phyloP scores from a whole-genome alignment of 2,329 filamentous ascomycete species.

The Paramyrothecium roridum region DNA sequence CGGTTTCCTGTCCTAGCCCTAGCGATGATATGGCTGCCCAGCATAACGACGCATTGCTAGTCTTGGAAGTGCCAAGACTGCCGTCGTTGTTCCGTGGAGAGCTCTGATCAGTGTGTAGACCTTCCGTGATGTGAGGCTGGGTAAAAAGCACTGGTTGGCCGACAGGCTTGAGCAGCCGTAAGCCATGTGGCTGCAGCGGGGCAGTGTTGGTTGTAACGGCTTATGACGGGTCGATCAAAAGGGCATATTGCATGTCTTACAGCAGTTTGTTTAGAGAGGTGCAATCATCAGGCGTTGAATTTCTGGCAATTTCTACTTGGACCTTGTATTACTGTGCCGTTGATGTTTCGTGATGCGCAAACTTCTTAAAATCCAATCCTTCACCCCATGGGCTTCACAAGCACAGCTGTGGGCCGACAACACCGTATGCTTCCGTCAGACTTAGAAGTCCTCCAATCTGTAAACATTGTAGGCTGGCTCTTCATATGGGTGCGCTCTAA shows the following conservation, averaged over 20 bases:
- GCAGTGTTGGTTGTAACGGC: neutral
- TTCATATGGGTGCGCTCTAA: slow-evolving; percentile 25
- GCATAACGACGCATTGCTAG: neutral
- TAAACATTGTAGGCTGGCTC: slow-evolving; percentile 19
- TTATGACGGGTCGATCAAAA: neutral
- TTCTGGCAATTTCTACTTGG: neutral
- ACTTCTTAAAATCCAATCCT: neutral
- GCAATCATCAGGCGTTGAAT: neutral
- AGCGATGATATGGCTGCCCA: neutral
- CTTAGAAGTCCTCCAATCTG: slow-evolving; percentile 18
- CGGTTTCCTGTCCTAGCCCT: neutral
- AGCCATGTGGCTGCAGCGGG: neutral
- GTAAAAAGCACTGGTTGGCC: neutral
- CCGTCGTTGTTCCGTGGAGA: neutral
- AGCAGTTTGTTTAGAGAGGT: neutral
- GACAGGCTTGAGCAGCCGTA: neutral
- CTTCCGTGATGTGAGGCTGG: neutral
- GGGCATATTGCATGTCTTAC: neutral
- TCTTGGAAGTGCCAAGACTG: neutral
- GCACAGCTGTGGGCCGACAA: neutral
- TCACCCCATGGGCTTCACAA: neutral
- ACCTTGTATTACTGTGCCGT: too few species aligned
- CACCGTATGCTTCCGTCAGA: neutral
- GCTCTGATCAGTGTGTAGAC: neutral
- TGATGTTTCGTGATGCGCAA: neutral